Evolutionary conservation across 768 basidiomycete genomes (phyloP).

Genomic region (Serendipita sp.): DNA sequence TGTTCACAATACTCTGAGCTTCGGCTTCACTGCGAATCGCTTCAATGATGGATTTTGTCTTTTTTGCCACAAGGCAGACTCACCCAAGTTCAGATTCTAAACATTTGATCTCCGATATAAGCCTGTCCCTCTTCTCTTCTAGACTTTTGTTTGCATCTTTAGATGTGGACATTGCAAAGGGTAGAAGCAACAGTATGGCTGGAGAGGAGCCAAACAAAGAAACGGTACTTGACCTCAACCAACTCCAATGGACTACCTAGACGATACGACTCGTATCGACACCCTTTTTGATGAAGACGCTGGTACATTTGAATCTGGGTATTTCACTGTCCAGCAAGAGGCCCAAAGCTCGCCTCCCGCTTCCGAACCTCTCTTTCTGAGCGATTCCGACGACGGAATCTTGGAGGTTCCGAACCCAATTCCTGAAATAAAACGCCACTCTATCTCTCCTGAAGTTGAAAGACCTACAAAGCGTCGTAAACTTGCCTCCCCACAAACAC

Average conservation of each 20-base stretch:
- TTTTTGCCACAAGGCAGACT: not conserved
- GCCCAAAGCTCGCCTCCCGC: not conserved
- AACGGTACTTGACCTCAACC: conserved; percentile 5
- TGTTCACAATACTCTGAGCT: conserved; percentile 42
- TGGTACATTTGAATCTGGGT: too few relatives aligned
- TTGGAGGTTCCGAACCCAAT: not conserved
- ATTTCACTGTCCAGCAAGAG: not conserved
- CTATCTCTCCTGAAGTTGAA: not conserved
- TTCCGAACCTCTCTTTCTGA: not conserved
- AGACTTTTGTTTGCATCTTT: not conserved
- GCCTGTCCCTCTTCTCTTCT: conserved; percentile 5
- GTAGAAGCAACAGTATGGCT: not conserved
- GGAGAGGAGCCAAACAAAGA: not conserved
- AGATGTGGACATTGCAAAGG: not conserved
- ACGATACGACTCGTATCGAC: conserved; percentile 10
- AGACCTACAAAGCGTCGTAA: not conserved
- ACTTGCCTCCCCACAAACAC: not conserved
- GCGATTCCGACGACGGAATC: not conserved
- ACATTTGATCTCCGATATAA: conserved; percentile 32
- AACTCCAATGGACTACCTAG: conserved; percentile 8
- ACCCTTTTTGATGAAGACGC: not conserved
- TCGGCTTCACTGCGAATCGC: conserved; percentile 26
- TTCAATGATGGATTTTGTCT: not conserved
- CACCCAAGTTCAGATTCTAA: conserved; percentile 36
- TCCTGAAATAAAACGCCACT: not conserved